Percentiles rank a stretch among this genome's conserved stretches.
Evolutionary conservation across 192 early-diverging fungal species (phyloP).

Genomic region (Dissophora ornata): DNA sequence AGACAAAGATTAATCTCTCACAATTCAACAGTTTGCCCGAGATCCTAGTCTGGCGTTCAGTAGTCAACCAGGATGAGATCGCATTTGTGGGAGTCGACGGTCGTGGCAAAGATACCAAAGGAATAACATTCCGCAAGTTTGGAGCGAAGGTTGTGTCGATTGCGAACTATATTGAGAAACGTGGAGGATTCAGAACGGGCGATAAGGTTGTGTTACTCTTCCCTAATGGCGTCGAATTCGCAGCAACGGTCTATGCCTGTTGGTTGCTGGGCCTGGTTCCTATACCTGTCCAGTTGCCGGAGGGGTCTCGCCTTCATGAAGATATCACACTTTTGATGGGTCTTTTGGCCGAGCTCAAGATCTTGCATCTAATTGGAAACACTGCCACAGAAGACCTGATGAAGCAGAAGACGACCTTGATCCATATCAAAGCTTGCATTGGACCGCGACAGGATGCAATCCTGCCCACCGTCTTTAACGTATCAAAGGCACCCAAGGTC

Average conservation of each 20-base stretch:
- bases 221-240: slow-evolving; percentile 76
- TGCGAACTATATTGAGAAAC: slow-evolving; percentile 73
- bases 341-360: slow-evolving; percentile 70
- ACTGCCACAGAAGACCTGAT: slow-evolving; percentile 73
- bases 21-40: slow-evolving; percentile 77
- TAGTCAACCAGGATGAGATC: slow-evolving; percentile 68
- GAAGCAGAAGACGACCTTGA: slow-evolving; percentile 67
- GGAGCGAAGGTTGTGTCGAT: slow-evolving; percentile 71
- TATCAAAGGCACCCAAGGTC: slow-evolving; percentile 75
- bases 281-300: slow-evolving; percentile 78
- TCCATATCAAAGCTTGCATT: slow-evolving; percentile 64
- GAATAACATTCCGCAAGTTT: slow-evolving; percentile 78
- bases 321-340: slow-evolving; percentile 75
- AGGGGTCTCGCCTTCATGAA: slow-evolving; percentile 70
- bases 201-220: slow-evolving; percentile 73
- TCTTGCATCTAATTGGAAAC: slow-evolving; percentile 71
- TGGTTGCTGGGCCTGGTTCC: slow-evolving; percentile 79
- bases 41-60: slow-evolving; percentile 79
- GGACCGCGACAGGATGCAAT: slow-evolving; percentile 51
- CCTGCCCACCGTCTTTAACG: slow-evolving; percentile 71
- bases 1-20: slow-evolving; percentile 72
- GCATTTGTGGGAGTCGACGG: slow-evolving; percentile 71
- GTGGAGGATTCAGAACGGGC: slow-evolving; percentile 62
- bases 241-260: slow-evolving; percentile 81
- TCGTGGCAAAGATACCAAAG: slow-evolving; percentile 69